phyloP scores from a whole-genome alignment of 345 rosid genomes.

The Hibiscus tridactylites region DNA sequence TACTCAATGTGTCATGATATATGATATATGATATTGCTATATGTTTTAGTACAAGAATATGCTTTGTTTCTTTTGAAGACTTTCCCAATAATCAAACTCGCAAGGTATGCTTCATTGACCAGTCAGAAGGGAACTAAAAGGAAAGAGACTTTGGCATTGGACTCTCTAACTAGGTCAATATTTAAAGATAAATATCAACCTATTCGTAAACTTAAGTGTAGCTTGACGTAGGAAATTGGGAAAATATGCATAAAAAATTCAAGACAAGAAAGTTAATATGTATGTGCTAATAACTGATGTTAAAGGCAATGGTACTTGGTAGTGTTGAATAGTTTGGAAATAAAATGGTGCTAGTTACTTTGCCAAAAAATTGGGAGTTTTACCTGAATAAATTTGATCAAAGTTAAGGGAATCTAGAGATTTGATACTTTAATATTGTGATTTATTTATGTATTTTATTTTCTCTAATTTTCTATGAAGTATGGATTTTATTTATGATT shows the following conservation, averaged over 20 bases:
- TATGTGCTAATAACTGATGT: background rate
- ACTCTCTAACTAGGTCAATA: background rate
- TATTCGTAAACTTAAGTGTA: background rate
- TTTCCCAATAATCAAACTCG: slow-evolving; percentile 92
- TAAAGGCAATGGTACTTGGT: background rate
- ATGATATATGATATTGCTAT: too few relatives aligned
- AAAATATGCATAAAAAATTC: background rate
- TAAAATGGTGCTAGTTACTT: too few relatives aligned
- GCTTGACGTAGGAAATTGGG: background rate
- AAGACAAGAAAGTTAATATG: background rate
- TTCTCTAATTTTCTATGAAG: too few relatives aligned
- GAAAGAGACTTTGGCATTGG: background rate
- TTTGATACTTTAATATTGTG: too few relatives aligned
- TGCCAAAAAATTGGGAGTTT: too few relatives aligned
- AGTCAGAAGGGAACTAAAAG: background rate
- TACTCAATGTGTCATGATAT: too few relatives aligned
- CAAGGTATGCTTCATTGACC: slow-evolving; percentile 47
- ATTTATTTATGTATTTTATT: too few relatives aligned
- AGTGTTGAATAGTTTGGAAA: background rate
- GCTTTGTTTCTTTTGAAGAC: slow-evolving; percentile 55
- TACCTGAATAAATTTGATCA: too few relatives aligned
- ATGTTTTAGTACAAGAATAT: too few relatives aligned
- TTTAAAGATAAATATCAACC: background rate
- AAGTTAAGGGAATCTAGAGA: too few relatives aligned
- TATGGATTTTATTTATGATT: too few relatives aligned